Conservation (phyloP, 257 asterid species). For the Lycium ferocissimum region DNA sequence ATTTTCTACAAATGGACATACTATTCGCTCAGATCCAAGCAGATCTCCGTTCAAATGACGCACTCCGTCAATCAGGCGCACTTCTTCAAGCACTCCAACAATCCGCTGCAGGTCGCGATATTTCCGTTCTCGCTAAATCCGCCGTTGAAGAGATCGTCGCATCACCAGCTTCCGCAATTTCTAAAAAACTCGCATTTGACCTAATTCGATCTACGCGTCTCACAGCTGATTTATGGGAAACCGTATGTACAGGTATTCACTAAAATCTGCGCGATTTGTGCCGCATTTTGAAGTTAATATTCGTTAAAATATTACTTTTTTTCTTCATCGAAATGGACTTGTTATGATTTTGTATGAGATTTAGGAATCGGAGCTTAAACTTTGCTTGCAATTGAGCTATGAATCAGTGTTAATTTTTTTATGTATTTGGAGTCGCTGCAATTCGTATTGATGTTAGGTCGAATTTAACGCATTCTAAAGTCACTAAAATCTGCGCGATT, state of each 20-base stretch:
- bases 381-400: too few species aligned
- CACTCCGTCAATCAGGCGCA: slow-evolving; percentile 92
- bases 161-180: slow-evolving; percentile 89
- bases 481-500: too few species aligned
- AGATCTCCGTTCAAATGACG: slow-evolving; percentile 87
- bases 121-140: slow-evolving; percentile 82
- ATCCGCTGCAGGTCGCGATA: slow-evolving; percentile 92
- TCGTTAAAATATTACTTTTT: too few species aligned
- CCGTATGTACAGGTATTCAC: slow-evolving; percentile 46
- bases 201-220: slow-evolving; percentile 85
- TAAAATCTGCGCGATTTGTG: too few species aligned
- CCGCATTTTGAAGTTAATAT: too few species aligned
- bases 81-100: slow-evolving; percentile 92
- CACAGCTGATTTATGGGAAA: slow-evolving; percentile 86
- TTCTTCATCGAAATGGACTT: too few species aligned
- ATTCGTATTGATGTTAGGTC: too few species aligned
- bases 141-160: slow-evolving; percentile 96
- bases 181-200: slow-evolving; percentile 90
- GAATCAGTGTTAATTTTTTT: too few species aligned
- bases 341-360: too few species aligned
- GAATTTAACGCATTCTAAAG: too few species aligned
- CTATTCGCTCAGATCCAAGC: slow-evolving; percentile 94
- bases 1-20: slow-evolving; percentile 61
- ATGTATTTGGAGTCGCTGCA: too few species aligned
- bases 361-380: too few species aligned